Base-by-base conservation (phyloP, 1,139 yeast genomes). In the Kodamaea arcana region DNA sequence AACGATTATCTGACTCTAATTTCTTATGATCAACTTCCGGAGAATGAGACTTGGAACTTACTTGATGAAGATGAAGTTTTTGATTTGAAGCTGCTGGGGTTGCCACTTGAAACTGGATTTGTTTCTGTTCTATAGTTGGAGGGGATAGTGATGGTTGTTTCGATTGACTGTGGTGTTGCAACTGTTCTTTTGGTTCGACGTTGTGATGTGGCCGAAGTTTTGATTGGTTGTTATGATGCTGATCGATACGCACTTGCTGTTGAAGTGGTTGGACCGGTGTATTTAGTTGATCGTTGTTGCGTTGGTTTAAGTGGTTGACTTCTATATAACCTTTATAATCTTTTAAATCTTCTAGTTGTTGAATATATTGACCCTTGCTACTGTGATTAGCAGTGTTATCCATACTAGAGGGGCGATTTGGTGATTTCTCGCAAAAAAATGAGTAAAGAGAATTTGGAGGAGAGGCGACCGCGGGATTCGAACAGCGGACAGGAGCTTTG, bases 31-130 rank as follows among this genome's bases (percentile, higher is more conserved):
- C 17, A 14, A 15, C 17, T 14, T 25, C 28, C 7, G 28, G 28
- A 12, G 28, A 25, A 15, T 25, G 28, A 6, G 28, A 25, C 11
- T 25, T 15, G 15, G 28, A 25, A 17, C 28, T 25, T 12, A 25
- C 14, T 8, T 15, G 28, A 14, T 25, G 15, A 13, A 25, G 28
- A 25, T 17, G 28, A 17, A 25, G 28, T 14, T 25, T 25, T 11
- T 25, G 28, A 15, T 25, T 25, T 9, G 28, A 25, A 13, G 28
- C 28, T 14, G 28, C 28, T 12, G 28, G 28, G 7, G 17, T 25
- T 12, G 28, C 28, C 17, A 25, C 28, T 15, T 25, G 28, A 15
- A 25, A 25, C 17, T 25, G 28, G 28, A 15, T 11, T 25, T 25
- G 28, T 14, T 25, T 25, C 17, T 25, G 28, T 10, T 25, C 28